phyloP scores from a whole-genome alignment of 139 green algal species.

The Chlamydomonas sp. region DNA sequence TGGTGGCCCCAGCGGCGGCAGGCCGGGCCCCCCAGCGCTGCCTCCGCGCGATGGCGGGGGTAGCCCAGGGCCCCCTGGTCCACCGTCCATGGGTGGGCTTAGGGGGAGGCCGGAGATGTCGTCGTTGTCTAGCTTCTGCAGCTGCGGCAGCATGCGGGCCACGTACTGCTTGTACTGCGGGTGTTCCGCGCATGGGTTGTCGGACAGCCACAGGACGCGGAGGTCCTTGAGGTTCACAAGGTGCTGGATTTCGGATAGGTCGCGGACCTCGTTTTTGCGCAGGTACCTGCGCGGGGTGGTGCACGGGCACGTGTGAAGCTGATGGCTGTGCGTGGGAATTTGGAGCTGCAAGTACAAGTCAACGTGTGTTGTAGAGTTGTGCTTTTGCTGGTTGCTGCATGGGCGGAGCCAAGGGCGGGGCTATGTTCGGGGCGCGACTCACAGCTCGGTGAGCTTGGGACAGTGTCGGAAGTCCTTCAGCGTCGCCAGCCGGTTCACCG shows the following conservation, averaged over 20 bases:
- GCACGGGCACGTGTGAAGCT: too few relatives aligned
- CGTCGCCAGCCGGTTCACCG: constrained; percentile 66
- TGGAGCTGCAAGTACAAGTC: too few relatives aligned
- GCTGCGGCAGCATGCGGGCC: constrained; percentile 35
- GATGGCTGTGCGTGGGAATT: too few relatives aligned
- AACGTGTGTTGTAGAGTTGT: too few relatives aligned
- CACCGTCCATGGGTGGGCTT: not conserved
- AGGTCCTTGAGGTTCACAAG: constrained; percentile 49
- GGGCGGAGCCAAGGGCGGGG: not conserved
- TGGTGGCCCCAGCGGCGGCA: too few relatives aligned
- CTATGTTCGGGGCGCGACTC: not conserved
- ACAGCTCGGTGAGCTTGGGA: constrained; percentile 53
- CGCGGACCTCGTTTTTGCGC: constrained; percentile 72
- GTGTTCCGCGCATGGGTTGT: constrained; percentile 72
- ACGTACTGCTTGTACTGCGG: constrained; percentile 58
- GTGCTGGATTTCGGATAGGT: constrained; percentile 65
- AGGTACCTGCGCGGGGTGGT: constrained; percentile 54
- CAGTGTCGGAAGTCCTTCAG: constrained; percentile 62
- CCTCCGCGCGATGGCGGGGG: too few relatives aligned
- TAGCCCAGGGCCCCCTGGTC: too few relatives aligned
- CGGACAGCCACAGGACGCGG: constrained; percentile 70
- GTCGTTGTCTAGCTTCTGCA: constrained; percentile 69
- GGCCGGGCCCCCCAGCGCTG: too few relatives aligned
- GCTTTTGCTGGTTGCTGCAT: constrained; percentile 15
- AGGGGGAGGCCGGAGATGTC: constrained; percentile 37